phyloP scores from a whole-genome alignment of 2,329 filamentous ascomycete species.

The Fusarium sp. region DNA sequence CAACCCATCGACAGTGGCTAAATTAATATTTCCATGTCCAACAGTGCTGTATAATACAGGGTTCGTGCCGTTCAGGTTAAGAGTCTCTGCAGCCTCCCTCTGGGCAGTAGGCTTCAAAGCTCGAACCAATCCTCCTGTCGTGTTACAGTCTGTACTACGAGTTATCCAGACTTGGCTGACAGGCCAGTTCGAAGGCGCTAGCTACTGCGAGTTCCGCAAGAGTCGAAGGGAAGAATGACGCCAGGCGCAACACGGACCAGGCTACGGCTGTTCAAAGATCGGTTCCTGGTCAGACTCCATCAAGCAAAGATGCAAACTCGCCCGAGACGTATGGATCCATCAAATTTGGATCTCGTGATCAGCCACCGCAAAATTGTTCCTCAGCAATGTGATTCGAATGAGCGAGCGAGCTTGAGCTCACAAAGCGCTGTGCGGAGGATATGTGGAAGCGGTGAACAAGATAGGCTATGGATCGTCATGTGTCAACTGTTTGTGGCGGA shows the following conservation, averaged over 20 bases:
- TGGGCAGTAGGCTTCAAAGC: conserved; percentile 5
- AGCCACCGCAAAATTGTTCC: conserved; percentile 17
- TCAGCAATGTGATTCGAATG: conserved; percentile 20
- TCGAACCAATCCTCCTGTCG: conserved; percentile 7
- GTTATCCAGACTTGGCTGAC: conserved; percentile 16
- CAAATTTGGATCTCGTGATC: conserved; percentile 23
- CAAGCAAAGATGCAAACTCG: conserved; percentile 3
- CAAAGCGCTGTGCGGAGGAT: conserved; percentile 25
- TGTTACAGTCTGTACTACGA: neutral
- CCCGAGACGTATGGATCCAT: conserved; percentile 24
- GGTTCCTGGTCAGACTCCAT: conserved; percentile 30
- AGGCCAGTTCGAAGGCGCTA: conserved; percentile 24
- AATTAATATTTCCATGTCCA: conserved; percentile 27
- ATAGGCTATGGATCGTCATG: conserved; percentile 38
- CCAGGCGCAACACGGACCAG: conserved; percentile 30
- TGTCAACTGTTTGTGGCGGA: conserved; percentile 38
- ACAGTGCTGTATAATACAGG: conserved; percentile 33
- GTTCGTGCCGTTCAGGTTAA: conserved; percentile 29
- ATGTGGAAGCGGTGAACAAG: conserved; percentile 43
- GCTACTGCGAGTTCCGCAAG: conserved; percentile 4
- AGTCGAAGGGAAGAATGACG: conserved; percentile 30
- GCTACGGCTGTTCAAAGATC: conserved; percentile 19
- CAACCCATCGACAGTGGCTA: conserved; percentile 24
- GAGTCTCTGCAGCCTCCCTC: conserved; percentile 9
- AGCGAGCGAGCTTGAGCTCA: conserved; percentile 22